phyloP scores from a whole-genome alignment of 768 basidiomycete species.

The Termitomyces sp. region DNA sequence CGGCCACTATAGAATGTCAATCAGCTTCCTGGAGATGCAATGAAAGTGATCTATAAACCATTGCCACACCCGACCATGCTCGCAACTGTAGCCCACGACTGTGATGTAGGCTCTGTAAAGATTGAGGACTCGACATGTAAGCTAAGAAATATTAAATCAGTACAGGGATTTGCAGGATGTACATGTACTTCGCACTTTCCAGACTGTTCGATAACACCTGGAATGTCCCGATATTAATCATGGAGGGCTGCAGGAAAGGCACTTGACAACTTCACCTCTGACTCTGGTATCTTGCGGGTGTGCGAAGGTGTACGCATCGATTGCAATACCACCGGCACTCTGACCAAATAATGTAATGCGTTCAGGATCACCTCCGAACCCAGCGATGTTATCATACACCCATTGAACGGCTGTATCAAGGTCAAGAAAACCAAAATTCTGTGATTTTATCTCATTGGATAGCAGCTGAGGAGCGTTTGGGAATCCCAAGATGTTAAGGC shows the following conservation, averaged over 20 bases:
- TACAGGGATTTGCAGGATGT: not conserved
- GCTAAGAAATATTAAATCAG: not conserved
- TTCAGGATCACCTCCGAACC: constrained; percentile 37
- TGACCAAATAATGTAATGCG: constrained; percentile 34
- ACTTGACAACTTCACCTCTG: constrained; percentile 5
- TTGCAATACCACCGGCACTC: constrained; percentile 29
- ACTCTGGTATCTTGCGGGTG: constrained; percentile 22
- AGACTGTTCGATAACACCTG: constrained; percentile 21
- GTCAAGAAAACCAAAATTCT: constrained; percentile 38
- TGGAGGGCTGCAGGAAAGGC: constrained; percentile 20
- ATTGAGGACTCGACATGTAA: not conserved
- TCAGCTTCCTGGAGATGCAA: not conserved
- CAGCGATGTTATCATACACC: constrained; percentile 42
- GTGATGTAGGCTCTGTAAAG: not conserved
- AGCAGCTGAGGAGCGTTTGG: constrained; percentile 33
- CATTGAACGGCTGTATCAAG: constrained; percentile 37
- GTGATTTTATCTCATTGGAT: constrained; percentile 16
- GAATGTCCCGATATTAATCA: not conserved
- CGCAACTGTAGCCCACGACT: constrained; percentile 15
- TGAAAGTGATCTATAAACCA: constrained; percentile 19
- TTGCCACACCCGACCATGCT: constrained; percentile 29
- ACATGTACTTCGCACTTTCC: not conserved
- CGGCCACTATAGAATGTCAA: constrained; percentile 11
- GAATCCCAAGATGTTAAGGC: constrained; percentile 33
- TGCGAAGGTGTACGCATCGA: constrained; percentile 25